Percentiles rank a stretch among this genome's conserved stretches.
Evolutionary conservation across 176 grass and related monocot species (phyloP).

Genomic region (Hyparrhenia diplandra): DNA sequence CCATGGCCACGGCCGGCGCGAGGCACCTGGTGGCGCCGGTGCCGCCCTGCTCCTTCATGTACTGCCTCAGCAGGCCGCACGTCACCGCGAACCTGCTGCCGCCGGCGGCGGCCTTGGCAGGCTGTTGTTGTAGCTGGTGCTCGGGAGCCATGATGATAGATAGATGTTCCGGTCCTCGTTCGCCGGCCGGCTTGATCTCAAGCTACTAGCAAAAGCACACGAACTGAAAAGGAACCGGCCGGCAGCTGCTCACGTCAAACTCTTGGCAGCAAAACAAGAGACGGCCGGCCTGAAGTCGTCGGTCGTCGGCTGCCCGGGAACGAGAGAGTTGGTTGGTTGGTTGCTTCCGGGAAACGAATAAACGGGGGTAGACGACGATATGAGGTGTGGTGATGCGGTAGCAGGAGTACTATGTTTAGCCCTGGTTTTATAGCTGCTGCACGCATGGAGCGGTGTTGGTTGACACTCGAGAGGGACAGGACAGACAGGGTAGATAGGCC

Average conservation of each 20-base stretch:
- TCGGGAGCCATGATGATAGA: constrained; percentile 11
- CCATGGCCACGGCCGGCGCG: constrained; percentile 35
- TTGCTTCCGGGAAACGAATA: constrained; percentile 9
- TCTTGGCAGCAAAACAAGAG: neutral
- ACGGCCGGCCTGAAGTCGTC: too few relatives aligned
- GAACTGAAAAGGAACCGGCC: neutral
- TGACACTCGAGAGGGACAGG: neutral
- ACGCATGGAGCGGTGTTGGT: constrained; percentile 15
- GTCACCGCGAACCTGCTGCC: constrained; percentile 60
- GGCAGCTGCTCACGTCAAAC: neutral
- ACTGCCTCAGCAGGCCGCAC: constrained; percentile 61
- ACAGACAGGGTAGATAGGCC: neutral
- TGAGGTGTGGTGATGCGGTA: neutral
- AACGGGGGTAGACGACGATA: neutral
- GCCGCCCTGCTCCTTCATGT: constrained; percentile 49
- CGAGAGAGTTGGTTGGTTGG: neutral
- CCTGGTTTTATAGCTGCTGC: constrained; percentile 17
- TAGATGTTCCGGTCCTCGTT: neutral
- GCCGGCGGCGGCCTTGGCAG: neutral
- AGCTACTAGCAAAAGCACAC: neutral
- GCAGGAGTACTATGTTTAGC: neutral
- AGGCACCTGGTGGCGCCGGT: neutral
- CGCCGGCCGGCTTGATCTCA: neutral
- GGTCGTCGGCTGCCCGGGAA: neutral
- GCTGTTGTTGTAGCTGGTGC: neutral